Base-by-base conservation (phyloP, 163 green algal genomes). In the Scenedesmus sp. region DNA sequence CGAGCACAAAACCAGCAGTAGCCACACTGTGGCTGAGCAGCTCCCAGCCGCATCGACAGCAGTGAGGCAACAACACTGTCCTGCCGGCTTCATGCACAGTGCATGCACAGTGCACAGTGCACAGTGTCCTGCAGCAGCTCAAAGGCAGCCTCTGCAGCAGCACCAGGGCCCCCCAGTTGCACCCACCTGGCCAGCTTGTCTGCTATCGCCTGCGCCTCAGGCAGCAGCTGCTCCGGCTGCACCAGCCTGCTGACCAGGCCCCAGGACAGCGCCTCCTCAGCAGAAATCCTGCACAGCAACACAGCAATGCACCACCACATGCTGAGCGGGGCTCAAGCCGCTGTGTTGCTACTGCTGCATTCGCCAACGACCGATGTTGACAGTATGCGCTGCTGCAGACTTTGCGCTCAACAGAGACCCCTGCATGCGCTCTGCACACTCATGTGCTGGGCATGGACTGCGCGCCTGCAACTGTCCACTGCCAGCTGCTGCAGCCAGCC, bases 191-290 rank as follows among this genome's bases (percentile, higher is more conserved):
- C 96, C n/a, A 98, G 97, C 23, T 90, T 92, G 26, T 81, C 52
- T 0, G 96, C 96, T 26, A 98, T 90, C 10, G 86, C 88, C 3
- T 93, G 85, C 2, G 94, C 95, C 94, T 97, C 94, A n/a, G 73
- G 20, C 92, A 96, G 20, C n/a, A 97, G 89, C 89, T 96, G 54
- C 57, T 95, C 95, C 52, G 90, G 18, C 13, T 92, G 87, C 13
- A 97, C 92, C 77, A 97, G 96, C 12, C 94, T 89, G 90, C 93
- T 96, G 54, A 97, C 93, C 13, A 96, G 91, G 1, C 95, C 95
- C 59, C 67, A 70, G 15, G 82, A 55, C 62, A 93, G 55, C 3
- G 96, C 96, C 85, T 97, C 94, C n/a, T 90, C 56, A 2, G 95
- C 96, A 86, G 18, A 90, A 62, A 97, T 91, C 89, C 94, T 95